Evolutionary conservation across 129 eudicot species (phyloP).

Genomic region (sunflower (Helianthus annuus)): DNA sequence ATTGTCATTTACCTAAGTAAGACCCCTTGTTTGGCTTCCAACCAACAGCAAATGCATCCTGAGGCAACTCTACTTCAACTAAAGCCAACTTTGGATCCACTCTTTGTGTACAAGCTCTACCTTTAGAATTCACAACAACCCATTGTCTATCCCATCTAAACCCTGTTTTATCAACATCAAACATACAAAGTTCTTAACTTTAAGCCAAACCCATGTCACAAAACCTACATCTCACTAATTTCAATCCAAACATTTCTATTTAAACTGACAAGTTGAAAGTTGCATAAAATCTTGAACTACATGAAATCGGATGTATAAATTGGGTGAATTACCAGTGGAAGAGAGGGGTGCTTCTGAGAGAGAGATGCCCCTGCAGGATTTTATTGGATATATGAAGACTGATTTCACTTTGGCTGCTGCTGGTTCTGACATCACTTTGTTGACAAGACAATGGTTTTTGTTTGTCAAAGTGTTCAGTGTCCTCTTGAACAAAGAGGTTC

Average conservation of each 20-base stretch:
- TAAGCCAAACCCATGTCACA: background rate
- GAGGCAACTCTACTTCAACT: conserved; percentile 60
- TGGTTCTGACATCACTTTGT: conserved; percentile 19
- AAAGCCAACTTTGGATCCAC: conserved; percentile 82
- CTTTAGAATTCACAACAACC: conserved; percentile 77
- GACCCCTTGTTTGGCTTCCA: conserved; percentile 67
- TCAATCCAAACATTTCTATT: background rate
- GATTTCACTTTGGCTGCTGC: conserved; percentile 52
- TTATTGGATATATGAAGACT: conserved; percentile 71
- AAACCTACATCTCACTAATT: background rate
- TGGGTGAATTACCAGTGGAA: conserved; percentile 51
- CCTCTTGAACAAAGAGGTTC: too few species aligned
- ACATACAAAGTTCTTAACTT: background rate
- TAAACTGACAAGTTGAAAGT: background rate
- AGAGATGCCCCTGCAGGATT: conserved; percentile 86
- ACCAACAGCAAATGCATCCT: conserved; percentile 53
- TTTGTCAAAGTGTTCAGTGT: too few species aligned
- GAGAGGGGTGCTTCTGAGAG: conserved; percentile 73
- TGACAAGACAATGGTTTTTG: too few species aligned
- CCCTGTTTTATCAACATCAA: conserved; percentile 45
- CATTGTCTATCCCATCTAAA: conserved; percentile 91
- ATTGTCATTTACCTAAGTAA: conserved; percentile 46
- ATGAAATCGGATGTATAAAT: background rate
- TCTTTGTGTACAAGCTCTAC: conserved; percentile 87
- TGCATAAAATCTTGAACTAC: background rate